phyloP scores from a whole-genome alignment of 2,329 filamentous ascomycete species.

The Capronia coronata region DNA sequence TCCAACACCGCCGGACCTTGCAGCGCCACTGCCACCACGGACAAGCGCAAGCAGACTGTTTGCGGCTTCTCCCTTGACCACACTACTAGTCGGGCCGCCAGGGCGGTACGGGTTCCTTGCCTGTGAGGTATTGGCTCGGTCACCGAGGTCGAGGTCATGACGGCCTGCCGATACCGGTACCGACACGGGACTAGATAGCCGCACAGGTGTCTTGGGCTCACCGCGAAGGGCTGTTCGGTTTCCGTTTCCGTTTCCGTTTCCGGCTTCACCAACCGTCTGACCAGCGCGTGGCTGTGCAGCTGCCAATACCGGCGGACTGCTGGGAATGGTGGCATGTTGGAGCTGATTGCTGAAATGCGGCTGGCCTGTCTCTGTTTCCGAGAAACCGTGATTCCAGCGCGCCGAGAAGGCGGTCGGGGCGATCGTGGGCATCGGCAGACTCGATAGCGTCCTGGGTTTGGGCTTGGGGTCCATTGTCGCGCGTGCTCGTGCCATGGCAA shows the following conservation, averaged over 20 bases:
- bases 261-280: too few species aligned
- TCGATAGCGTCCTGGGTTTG: slow-evolving; percentile 10
- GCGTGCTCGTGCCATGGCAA: slow-evolving; percentile 21
- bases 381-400: slow-evolving; percentile 12
- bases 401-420: slow-evolving; percentile 24
- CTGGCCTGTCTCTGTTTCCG: not conserved
- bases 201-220: slow-evolving; percentile 17
- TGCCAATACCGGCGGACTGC: slow-evolving; percentile 17
- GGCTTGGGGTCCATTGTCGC: slow-evolving; percentile 23
- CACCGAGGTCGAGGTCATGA: not conserved
- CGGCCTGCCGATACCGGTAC: not conserved
- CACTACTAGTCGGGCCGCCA: slow-evolving; percentile 24
- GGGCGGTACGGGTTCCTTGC: slow-evolving; percentile 1
- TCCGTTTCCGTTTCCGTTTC: not conserved
- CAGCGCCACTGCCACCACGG: slow-evolving; percentile 7
- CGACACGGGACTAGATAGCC: slow-evolving; percentile 21
- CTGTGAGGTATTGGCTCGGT: not conserved
- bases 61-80: slow-evolving; percentile 28
- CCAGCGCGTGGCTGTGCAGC: not conserved
- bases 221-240: too few species aligned
- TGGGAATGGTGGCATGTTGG: not conserved
- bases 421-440: slow-evolving; percentile 19
- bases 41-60: slow-evolving; percentile 27
- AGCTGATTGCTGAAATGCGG: not conserved
- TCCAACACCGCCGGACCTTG: slow-evolving; percentile 14